A percentile compares a stretch with the other conserved stretches of the same genome.
phyloP scores from a whole-genome alignment of 2,329 filamentous ascomycete genomes.

The Juglanconis oblonga region DNA sequence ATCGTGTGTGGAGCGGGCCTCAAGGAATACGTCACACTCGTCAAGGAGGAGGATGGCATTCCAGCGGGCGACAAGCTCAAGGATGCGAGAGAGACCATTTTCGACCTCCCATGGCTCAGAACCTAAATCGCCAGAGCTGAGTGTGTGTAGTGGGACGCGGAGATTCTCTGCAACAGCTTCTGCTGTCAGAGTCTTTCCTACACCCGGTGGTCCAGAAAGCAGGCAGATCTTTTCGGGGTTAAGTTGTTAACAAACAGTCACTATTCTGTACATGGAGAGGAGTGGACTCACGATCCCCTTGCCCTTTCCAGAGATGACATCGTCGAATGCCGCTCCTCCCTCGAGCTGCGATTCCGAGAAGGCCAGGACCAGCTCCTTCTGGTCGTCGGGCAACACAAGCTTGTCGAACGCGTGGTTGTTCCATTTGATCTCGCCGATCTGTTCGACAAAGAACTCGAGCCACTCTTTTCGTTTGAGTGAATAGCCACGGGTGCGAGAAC shows the following conservation, averaged over 20 bases:
- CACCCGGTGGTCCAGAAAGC: conserved; percentile 45
- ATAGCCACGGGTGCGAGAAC: conserved; percentile 42
- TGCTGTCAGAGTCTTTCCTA: conserved; percentile 49
- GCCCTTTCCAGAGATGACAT: conserved; percentile 51
- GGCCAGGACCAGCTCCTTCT: conserved; percentile 50
- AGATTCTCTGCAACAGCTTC: conserved; percentile 49
- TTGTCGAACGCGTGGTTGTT: conserved; percentile 46
- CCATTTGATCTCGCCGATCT: conserved; percentile 43
- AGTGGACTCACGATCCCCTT: conserved; percentile 36
- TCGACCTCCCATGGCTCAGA: conserved; percentile 64
- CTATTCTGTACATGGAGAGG: conserved; percentile 13
- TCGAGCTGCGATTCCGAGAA: conserved; percentile 48
- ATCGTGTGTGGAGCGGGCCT: conserved; percentile 27
- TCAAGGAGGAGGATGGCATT: conserved; percentile 70
- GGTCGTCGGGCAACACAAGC: conserved; percentile 45
- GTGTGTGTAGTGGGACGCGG: conserved; percentile 46
- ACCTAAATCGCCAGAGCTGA: conserved; percentile 68
- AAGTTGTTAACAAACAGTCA: conserved; percentile 7
- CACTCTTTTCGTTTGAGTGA: conserved; percentile 45
- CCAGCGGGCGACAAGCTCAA: conserved; percentile 73
- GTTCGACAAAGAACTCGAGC: conserved; percentile 48
- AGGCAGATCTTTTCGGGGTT: conserved; percentile 37
- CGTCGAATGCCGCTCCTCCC: conserved; percentile 40
- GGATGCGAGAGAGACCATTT: conserved; percentile 61
- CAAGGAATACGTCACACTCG: conserved; percentile 63